Base-by-base conservation (phyloP, 1,284 basidiomycete genomes). In the Sporisorium iseilematis-ciliati region DNA sequence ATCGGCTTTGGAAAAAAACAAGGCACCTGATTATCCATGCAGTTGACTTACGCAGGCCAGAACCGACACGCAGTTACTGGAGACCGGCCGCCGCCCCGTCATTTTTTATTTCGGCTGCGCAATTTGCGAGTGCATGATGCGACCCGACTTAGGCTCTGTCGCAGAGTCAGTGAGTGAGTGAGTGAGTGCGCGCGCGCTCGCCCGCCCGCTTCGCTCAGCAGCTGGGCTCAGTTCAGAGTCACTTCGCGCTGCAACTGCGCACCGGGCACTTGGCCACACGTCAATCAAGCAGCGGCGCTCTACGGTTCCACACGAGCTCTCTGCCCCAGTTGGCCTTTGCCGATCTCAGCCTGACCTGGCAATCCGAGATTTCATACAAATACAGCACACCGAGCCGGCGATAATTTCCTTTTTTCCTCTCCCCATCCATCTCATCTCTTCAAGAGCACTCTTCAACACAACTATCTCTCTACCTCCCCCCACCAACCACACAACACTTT, bases 301-400 rank as follows among this genome's bases (percentile, higher is more conserved):
- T 25, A 31, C 14, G 42, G 23, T 23, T 25, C n/a, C 40, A 60
- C 40, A 41, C 53, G 38, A 33, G 12, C 35, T 21, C 21, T 14
- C n/a, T 20, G 23, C n/a, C 33, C 35, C 12, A 10, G 7, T 33
- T 33, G 33, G 7, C 35, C 55, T 58, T 61, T 71, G 62, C 69
- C 64, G 63, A 72, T 72, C 62, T 51, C 18, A 41, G 62, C 68
- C 52, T 23, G 46, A 49, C n/a, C 55, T 18, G 25, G 23, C 35
- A 69, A 68, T 65, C 51, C 65, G 65, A 74, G 50, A 59, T 75
- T 60, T 65, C 54, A 69, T 75, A 75, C 72, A 75, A 65, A 75
- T 75, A 75, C 72, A 50, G 56, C 43, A 38, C 66, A 58, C 62
- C 57, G 21, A 46, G 54, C 48, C 20, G 56, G 65, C 69, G 69